phyloP scores from a whole-genome alignment of 1,139 yeast genomes.

The Hemisphaericaspora xylofermentans region DNA sequence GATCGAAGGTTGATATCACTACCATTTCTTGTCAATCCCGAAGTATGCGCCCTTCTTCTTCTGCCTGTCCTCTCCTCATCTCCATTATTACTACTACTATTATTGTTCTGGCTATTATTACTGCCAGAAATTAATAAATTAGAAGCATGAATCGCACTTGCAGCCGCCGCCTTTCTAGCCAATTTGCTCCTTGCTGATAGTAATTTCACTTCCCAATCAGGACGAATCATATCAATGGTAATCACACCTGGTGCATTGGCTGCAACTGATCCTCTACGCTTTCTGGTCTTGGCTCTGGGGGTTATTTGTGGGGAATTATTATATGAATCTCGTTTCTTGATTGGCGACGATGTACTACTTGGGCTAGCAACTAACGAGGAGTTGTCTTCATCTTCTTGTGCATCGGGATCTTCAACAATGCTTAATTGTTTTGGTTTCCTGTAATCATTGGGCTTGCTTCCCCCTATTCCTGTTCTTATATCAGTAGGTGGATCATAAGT shows the following conservation, averaged over 20 bases:
- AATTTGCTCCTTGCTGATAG: conserved; percentile 69
- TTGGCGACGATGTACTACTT: neutral
- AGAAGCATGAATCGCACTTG: conserved; percentile 88
- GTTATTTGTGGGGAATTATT: neutral
- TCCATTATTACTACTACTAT: conserved; percentile 1
- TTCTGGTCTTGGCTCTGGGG: neutral
- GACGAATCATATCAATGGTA: conserved; percentile 78
- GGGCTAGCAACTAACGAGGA: neutral
- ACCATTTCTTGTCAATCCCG: conserved; percentile 7
- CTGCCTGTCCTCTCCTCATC: conserved; percentile 14
- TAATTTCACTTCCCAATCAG: conserved; percentile 86
- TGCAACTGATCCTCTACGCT: conserved; percentile 48
- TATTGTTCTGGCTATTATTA: conserved; percentile 5
- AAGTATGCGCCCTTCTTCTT: conserved; percentile 16
- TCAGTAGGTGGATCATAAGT: conserved; percentile 65
- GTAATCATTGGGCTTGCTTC: conserved; percentile 41
- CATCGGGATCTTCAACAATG: conserved; percentile 8
- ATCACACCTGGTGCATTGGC: conserved; percentile 66
- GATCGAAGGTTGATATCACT: conserved; percentile 16
- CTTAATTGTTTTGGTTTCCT: conserved; percentile 5
- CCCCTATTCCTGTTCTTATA: conserved; percentile 55
- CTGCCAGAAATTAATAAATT: conserved; percentile 48
- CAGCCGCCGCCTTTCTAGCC: conserved; percentile 89
- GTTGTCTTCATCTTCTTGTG: conserved; percentile 16
- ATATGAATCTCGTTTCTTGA: neutral